Conservation (phyloP, 257 asterid genomes). For the Nicotiana noctiflora region DNA sequence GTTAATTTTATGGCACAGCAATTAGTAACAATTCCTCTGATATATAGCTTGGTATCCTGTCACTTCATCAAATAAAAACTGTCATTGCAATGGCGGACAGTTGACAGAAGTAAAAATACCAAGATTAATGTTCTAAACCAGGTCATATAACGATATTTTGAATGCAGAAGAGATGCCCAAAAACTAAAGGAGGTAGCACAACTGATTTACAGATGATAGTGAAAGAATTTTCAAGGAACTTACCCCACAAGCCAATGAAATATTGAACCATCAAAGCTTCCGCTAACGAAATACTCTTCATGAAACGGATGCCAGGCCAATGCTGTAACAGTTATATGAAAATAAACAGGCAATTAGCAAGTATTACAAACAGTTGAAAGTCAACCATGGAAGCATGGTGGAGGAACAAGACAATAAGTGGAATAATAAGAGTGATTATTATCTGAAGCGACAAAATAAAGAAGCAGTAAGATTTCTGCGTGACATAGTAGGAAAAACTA, state of each 20-base stretch:
- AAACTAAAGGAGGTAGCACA: neutral
- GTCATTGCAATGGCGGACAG: neutral
- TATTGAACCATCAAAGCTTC: conserved; percentile 95
- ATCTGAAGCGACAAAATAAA: conserved; percentile 1
- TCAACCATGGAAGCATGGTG: conserved; percentile 4
- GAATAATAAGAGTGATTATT: neutral
- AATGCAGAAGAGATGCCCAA: neutral
- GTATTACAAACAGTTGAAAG: conserved; percentile 9
- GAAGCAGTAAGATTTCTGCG: neutral
- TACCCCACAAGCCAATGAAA: conserved; percentile 99
- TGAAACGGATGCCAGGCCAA: conserved; percentile 99
- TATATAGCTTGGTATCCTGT: neutral
- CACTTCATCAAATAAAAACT: neutral
- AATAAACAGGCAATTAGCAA: conserved; percentile 3
- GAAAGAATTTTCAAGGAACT: conserved; percentile 13
- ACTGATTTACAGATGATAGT: neutral
- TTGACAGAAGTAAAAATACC: neutral
- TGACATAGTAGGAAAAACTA: neutral
- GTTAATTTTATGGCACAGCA: neutral
- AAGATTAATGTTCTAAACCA: neutral
- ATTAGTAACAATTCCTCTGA: neutral
- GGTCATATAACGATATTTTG: neutral
- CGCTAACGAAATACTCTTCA: conserved; percentile 96
- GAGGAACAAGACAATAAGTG: neutral
- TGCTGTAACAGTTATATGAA: conserved; percentile 36